A percentile compares a stretch with the other conserved stretches of the same genome.
Evolutionary conservation across 176 grass and related monocot genomes (phyloP).

Genomic region (Zea luxurians): DNA sequence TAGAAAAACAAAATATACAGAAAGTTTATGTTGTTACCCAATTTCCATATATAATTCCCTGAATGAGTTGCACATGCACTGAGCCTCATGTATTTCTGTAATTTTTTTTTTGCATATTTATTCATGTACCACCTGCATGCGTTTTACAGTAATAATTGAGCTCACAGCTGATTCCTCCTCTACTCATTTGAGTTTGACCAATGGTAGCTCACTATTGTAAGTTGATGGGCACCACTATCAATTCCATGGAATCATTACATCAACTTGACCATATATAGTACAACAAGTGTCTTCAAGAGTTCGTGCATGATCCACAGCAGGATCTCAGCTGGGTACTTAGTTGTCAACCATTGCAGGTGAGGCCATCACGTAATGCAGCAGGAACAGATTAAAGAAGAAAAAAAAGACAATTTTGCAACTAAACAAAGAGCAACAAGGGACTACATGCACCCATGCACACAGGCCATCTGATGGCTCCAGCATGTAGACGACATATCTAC

Average conservation of each 20-base stretch:
- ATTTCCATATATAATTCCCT: background rate
- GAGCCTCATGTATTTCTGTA: background rate
- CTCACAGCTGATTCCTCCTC: slow-evolving; percentile 9
- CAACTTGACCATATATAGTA: slow-evolving; percentile 24
- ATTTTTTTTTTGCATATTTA: background rate
- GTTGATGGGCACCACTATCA: slow-evolving; percentile 9
- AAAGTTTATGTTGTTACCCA: background rate
- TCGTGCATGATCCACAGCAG: background rate
- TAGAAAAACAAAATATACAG: background rate
- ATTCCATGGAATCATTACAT: slow-evolving; percentile 13
- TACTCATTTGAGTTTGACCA: slow-evolving; percentile 26
- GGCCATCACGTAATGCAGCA: too few species aligned
- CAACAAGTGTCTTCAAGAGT: background rate
- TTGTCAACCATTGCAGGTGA: too few species aligned
- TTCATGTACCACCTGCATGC: background rate
- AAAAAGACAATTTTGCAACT: too few species aligned
- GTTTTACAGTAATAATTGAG: slow-evolving; percentile 1
- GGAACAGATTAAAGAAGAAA: too few species aligned
- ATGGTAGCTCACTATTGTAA: background rate
- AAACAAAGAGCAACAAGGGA: too few species aligned
- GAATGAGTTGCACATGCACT: background rate
- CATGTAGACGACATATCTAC: too few species aligned
- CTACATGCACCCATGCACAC: too few species aligned
- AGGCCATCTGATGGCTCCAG: too few species aligned
- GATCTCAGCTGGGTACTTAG: too few species aligned